Base-by-base conservation (phyloP, 2,329 filamentous ascomycete genomes). In the Penicillium griseofulvum region DNA sequence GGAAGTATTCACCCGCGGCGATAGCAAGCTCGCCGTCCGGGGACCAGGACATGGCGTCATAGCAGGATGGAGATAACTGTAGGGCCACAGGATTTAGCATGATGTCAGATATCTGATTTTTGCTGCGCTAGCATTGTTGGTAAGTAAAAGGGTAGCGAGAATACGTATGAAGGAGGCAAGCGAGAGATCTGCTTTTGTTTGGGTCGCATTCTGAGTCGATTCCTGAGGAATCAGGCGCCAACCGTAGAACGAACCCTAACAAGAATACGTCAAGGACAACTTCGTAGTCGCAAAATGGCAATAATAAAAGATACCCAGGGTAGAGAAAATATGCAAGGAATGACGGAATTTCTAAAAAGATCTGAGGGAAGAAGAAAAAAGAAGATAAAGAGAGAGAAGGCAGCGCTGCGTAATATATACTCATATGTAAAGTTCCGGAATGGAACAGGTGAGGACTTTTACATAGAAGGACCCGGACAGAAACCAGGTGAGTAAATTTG, bases 41-140 rank as follows among this genome's bases (percentile, higher is more conserved):
- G 7, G 83, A 86, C 83, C 84, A 87, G 49, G 78, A 74, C n/a
- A 86, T 68, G 46, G 80, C 81, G 61, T 81, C 72, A 26, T 75
- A 68, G 55, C 77, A 79, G 3, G 79, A 79, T 3, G 83, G 82
- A 71, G 78, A 82, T 52, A 79, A 73, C 24, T 71, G 69, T 7
- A 78, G 63, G 51, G 73, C 66, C 29, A 78, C 49, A 1, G 73
- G 65, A 16, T 61, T 62, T 17, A 72, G 53, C 70, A 72, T 73
- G 9, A 26, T 60, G 41, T 48, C 26, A 47, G 26, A 46, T 17
- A 39, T 44, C 33, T 1, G 29, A 29, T 14, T 8, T 22, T 49
- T 24, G 16, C 12, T 31, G 14, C 11, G 14, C 22, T 22, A 22
- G 28, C 48, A 50, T 50, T 28, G 11, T 34, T 14, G 19, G 24